phyloP scores from a whole-genome alignment of 2,329 filamentous ascomycete species.

The Exophiala sideris region DNA sequence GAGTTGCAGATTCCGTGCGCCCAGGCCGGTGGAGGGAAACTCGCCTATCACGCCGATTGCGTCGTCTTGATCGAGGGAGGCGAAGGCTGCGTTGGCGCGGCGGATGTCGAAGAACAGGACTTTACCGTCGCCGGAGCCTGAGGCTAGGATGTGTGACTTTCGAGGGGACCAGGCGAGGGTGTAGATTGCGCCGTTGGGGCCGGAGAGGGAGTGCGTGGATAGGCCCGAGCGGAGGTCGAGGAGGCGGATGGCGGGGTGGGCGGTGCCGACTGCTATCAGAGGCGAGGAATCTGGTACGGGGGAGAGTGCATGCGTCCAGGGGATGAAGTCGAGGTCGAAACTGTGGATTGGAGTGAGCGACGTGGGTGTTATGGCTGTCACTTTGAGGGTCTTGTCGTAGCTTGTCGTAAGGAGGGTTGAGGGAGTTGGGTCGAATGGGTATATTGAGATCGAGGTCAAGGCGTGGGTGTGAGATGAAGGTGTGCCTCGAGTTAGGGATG shows the following conservation, averaged over 20 bases:
- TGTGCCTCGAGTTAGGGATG: constrained; percentile 17
- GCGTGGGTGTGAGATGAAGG: constrained; percentile 43
- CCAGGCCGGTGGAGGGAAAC: constrained; percentile 25
- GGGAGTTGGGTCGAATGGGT: constrained; percentile 47
- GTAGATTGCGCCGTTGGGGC: constrained; percentile 64
- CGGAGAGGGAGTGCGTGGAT: constrained; percentile 66
- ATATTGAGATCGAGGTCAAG: constrained; percentile 47
- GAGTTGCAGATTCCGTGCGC: constrained; percentile 33
- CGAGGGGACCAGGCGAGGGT: constrained; percentile 78
- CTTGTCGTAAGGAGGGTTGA: constrained; percentile 46
- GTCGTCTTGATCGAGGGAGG: constrained; percentile 79
- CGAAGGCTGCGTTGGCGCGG: constrained; percentile 71
- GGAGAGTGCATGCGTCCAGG: constrained; percentile 68
- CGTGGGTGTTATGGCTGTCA: constrained; percentile 40
- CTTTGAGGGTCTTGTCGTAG: constrained; percentile 45
- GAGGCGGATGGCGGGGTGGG: constrained; percentile 77
- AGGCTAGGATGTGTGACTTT: constrained; percentile 68
- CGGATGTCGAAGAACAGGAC: constrained; percentile 86
- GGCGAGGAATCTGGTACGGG: constrained; percentile 62
- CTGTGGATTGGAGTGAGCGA: constrained; percentile 44
- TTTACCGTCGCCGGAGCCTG: constrained; percentile 78
- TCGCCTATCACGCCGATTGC: constrained; percentile 60
- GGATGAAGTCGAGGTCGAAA: constrained; percentile 45
- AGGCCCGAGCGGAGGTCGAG: constrained; percentile 82
- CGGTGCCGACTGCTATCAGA: constrained; percentile 82